These are phyloP conservation scores for Moesziomyces sp. DNA, from an alignment of 1,284 basidiomycete genomes.

Conservation along the genomic window DNA sequence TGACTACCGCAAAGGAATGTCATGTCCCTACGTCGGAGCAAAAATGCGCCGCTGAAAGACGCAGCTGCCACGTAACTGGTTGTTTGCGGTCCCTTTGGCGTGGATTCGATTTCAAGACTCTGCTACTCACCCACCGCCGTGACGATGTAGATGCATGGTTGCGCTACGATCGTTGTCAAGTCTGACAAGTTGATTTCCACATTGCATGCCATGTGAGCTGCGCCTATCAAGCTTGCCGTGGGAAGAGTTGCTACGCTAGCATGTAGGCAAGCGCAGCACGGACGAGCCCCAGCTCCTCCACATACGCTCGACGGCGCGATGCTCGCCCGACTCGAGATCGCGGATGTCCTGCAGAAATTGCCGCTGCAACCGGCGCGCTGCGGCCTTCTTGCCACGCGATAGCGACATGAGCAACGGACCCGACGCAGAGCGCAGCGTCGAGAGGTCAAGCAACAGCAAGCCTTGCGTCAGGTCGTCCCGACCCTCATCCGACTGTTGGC, in stretches of 20 bases:
- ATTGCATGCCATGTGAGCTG: too few relatives aligned
- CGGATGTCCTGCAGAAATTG: slow-evolving; percentile 86
- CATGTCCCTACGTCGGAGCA: too few relatives aligned
- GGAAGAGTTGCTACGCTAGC: background rate
- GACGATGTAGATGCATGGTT: too few relatives aligned
- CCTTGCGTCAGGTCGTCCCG: slow-evolving; percentile 73
- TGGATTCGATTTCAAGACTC: too few relatives aligned
- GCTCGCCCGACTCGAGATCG: slow-evolving; percentile 77
- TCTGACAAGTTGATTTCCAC: too few relatives aligned
- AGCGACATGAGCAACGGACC: slow-evolving; percentile 44
- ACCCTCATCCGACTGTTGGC: background rate
- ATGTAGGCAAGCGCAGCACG: slow-evolving; percentile 25
- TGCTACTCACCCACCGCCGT: too few relatives aligned
- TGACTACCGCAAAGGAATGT: too few relatives aligned
- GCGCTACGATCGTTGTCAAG: too few relatives aligned
- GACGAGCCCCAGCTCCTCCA: slow-evolving; percentile 80
- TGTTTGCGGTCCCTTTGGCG: too few relatives aligned
- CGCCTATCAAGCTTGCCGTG: too few relatives aligned
- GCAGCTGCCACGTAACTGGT: too few relatives aligned
- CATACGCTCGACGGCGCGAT: slow-evolving; percentile 79
- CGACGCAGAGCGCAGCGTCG: slow-evolving; percentile 74
- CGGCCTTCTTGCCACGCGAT: slow-evolving; percentile 39
- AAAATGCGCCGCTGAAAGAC: too few relatives aligned
- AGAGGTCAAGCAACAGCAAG: slow-evolving; percentile 78
- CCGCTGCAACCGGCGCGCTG: slow-evolving; percentile 72